phyloP scores from a whole-genome alignment of 2,329 filamentous ascomycete species.

The Chalaropsis ovoidea region DNA sequence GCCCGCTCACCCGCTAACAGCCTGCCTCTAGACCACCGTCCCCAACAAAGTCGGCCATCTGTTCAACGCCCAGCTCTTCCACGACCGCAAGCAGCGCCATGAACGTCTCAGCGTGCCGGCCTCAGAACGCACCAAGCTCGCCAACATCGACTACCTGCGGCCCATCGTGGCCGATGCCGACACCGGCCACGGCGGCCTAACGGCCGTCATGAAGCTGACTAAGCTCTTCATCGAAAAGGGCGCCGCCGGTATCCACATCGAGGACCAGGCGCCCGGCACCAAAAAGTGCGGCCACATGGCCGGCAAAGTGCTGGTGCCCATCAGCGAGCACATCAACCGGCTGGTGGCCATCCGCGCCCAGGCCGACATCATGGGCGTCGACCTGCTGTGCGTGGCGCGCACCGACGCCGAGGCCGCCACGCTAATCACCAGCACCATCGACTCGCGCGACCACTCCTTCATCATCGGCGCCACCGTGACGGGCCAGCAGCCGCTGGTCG shows the following conservation, averaged over 20 bases:
- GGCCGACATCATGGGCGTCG: slow-evolving; percentile 92
- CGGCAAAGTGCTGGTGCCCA: slow-evolving; percentile 92
- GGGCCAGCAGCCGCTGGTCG: slow-evolving; percentile 69
- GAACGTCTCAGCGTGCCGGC: slow-evolving; percentile 74
- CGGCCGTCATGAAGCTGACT: slow-evolving; percentile 98
- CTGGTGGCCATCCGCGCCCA: slow-evolving; percentile 93
- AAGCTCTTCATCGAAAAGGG: slow-evolving; percentile 96
- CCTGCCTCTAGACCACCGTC: slow-evolving; percentile 64
- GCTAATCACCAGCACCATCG: slow-evolving; percentile 91
- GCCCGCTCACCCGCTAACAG: too few relatives aligned
- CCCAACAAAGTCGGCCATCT: slow-evolving; percentile 97
- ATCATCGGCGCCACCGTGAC: slow-evolving; percentile 85
- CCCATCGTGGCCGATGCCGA: slow-evolving; percentile 96
- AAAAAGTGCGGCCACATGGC: slow-evolving; percentile 99
- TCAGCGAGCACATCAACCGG: slow-evolving; percentile 95
- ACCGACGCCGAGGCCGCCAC: slow-evolving; percentile 97
- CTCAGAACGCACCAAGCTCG: slow-evolving; percentile 57
- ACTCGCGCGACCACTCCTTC: slow-evolving; percentile 89
- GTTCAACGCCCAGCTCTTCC: slow-evolving; percentile 98
- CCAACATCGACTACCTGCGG: slow-evolving; percentile 85
- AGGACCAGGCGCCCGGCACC: slow-evolving; percentile 94
- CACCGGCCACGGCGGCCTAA: slow-evolving; percentile 91
- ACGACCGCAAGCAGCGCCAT: slow-evolving; percentile 97
- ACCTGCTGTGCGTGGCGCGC: slow-evolving; percentile 82
- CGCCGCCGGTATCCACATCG: slow-evolving; percentile 94